Evolutionary conservation across 306 rosid species (phyloP), one percentile per base, ranked within the genome.

Genomic region (Gastrolobium villosum): DNA sequence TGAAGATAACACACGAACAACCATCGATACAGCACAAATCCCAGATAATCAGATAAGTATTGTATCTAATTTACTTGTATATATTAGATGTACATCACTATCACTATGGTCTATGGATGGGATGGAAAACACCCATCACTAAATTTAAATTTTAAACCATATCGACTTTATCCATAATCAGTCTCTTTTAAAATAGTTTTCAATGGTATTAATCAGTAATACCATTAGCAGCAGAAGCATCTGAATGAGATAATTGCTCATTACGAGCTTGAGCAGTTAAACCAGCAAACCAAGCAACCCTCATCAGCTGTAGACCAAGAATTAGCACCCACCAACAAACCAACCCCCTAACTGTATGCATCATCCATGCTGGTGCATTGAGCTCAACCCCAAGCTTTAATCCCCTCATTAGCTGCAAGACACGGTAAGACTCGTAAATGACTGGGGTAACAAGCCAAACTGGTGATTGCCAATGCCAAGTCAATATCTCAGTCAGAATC

Each of bases 251-350:
- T 31, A 36, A 32, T 50, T 67, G 70, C 43, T 80, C 77, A 50
- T 77, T 71, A 57, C 39, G 89, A 44, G 82, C 59, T 61, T 64
- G 81, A 41, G 93, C 81, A 37, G 90, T 10, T 50, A 92, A 78
- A 48, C 98, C 97, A 1, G 93, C 97, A 87, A 88, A 94, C 98
- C 98, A 94, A 85, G 91, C 96, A 32, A 92, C 98, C 86, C 98
- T 90, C 98, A 94, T 94, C 66, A 94, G 86, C 86, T 94, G 98
- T 85, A 94, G 70, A 65, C 98, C 92, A 3, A 94, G 91, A 73
- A 92, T 85, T 20, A 94, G 88, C 78, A 94, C 96, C 98, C 96
- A 92, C 98, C 96, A 94, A 71, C 90, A 92, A 67, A 92, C 98
- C 83, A 94, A 71, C 32, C 90, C 98, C 61, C 89, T 88, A 31